phyloP scores from a whole-genome alignment of 2,329 filamentous ascomycete genomes.

The Pestalotiopsis sp. region DNA sequence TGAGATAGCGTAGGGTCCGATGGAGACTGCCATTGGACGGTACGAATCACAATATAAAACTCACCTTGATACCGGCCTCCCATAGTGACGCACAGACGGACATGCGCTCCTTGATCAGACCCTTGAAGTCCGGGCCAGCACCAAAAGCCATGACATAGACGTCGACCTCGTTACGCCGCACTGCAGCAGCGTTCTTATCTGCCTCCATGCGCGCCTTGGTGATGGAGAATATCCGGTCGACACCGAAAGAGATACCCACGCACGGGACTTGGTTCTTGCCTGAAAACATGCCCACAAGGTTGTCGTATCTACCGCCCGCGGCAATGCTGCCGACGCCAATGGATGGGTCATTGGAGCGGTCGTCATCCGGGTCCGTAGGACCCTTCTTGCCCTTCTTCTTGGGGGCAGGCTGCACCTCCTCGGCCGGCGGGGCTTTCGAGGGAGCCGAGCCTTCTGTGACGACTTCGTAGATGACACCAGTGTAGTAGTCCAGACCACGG shows the following conservation, averaged over 20 bases:
- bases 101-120: constrained; percentile 83
- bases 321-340: constrained; percentile 76
- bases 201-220: constrained; percentile 68
- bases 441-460: constrained; percentile 70
- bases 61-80: constrained; percentile 83
- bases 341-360: constrained; percentile 70
- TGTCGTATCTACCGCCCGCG: constrained; percentile 76
- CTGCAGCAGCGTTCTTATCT: constrained; percentile 38
- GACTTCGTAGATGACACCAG: constrained; percentile 74
- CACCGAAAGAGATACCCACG: constrained; percentile 78
- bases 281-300: constrained; percentile 77
- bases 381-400: constrained; percentile 46
- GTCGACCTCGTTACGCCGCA: constrained; percentile 77
- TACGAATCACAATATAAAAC: constrained; percentile 13
- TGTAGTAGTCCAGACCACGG: constrained; percentile 77
- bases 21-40: not conserved
- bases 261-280: constrained; percentile 72
- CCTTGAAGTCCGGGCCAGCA: constrained; percentile 75
- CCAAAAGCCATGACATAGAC: constrained; percentile 96
- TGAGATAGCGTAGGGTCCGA: constrained; percentile 2
- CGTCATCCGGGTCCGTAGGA: constrained; percentile 49
- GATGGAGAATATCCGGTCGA: constrained; percentile 80
- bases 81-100: constrained; percentile 75
- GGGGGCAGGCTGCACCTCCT: constrained; percentile 25
- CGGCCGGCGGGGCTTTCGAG: constrained; percentile 36